Evolutionary conservation across 345 rosid genomes (phyloP).

Genomic region (sweet orange (Citrus sinensis)): DNA sequence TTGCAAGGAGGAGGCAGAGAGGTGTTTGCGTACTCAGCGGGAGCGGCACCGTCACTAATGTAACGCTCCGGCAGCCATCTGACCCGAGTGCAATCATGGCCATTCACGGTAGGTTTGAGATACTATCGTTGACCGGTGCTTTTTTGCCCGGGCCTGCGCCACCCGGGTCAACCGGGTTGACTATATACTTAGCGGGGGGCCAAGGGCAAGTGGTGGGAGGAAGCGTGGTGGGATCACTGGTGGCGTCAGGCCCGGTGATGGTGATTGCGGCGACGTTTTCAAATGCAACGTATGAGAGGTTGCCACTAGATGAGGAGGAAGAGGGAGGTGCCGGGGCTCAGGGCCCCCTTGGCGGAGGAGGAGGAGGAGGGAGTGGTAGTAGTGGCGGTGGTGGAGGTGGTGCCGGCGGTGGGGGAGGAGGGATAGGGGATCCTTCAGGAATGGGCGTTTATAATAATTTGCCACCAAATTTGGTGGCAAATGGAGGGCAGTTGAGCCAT

Average conservation of each 20-base stretch:
- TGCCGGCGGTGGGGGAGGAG: neutral
- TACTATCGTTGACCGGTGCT: constrained; percentile 53
- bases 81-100: constrained; percentile 53
- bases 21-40: constrained; percentile 61
- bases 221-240: constrained; percentile 50
- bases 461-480: constrained; percentile 66
- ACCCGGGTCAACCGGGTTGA: constrained; percentile 53
- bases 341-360: constrained; percentile 48
- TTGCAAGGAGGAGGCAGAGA: constrained; percentile 50
- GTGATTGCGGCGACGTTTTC: constrained; percentile 59
- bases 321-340: constrained; percentile 31
- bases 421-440: neutral
- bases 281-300: constrained; percentile 56
- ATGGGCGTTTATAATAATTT: neutral
- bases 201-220: constrained; percentile 66
- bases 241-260: constrained; percentile 59
- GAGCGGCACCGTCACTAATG: constrained; percentile 50
- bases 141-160: constrained; percentile 59
- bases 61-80: constrained; percentile 51
- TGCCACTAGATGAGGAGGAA: constrained; percentile 56
- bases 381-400: constrained; percentile 21
- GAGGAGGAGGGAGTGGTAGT: constrained; percentile 25
- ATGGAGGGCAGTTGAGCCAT: constrained; percentile 51
- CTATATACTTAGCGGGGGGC: constrained; percentile 52
- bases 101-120: constrained; percentile 59